phyloP scores from a whole-genome alignment of 495 filamentous ascomycete genomes.

The Aspergillus indologenus region DNA sequence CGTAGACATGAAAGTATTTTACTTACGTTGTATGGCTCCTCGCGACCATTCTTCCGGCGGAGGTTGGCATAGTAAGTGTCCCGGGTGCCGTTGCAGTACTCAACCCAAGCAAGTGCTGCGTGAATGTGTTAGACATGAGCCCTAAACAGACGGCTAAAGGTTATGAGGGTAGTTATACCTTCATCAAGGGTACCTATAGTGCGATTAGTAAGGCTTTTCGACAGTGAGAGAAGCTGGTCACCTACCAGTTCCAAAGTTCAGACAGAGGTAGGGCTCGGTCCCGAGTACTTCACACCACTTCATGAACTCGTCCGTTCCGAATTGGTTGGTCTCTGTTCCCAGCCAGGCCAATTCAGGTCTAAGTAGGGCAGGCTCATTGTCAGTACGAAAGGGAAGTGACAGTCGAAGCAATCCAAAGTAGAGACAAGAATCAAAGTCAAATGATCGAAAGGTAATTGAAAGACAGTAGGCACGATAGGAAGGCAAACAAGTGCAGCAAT shows the following conservation, averaged over 20 bases:
- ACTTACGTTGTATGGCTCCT: constrained; percentile 68
- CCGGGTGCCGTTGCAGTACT: constrained; percentile 72
- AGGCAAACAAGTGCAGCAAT: not conserved
- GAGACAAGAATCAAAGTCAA: not conserved
- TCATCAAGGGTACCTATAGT: constrained; percentile 63
- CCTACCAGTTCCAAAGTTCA: constrained; percentile 68
- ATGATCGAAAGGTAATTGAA: too few relatives aligned
- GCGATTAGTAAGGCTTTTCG: constrained; percentile 2
- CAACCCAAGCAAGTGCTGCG: constrained; percentile 67
- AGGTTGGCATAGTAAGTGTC: constrained; percentile 79
- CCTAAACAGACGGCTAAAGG: not conserved
- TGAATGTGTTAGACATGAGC: not conserved
- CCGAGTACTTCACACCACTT: constrained; percentile 68
- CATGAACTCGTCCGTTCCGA: constrained; percentile 83
- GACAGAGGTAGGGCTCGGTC: constrained; percentile 68
- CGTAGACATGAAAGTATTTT: not conserved
- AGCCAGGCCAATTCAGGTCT: constrained; percentile 74
- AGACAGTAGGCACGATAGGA: not conserved
- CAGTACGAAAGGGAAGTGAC: not conserved
- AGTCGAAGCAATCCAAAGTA: not conserved
- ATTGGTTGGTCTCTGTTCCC: constrained; percentile 69
- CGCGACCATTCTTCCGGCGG: constrained; percentile 64
- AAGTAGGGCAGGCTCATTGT: constrained; percentile 4
- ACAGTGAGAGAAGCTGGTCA: not conserved
- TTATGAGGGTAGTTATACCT: constrained; percentile 34